Percentiles rank a stretch among this genome's conserved stretches.
These are phyloP conservation scores for Chloris gayana DNA, from an alignment of 176 grass and related monocot species.

Conservation along the genomic window DNA sequence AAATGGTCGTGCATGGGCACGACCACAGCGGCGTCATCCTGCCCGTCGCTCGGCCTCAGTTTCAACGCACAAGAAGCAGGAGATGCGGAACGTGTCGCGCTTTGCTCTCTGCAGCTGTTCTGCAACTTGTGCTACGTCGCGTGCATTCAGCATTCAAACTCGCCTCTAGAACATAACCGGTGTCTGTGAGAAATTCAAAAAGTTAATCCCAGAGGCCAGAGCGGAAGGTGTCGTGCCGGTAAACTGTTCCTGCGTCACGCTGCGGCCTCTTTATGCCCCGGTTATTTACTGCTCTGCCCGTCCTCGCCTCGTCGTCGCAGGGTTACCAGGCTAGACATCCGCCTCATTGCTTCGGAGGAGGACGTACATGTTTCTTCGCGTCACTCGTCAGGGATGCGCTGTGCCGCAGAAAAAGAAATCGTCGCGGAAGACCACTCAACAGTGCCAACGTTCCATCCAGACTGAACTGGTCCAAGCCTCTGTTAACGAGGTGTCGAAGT, in stretches of 20 bases:
- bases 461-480: background rate
- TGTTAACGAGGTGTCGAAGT: no score
- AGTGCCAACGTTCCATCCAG: background rate
- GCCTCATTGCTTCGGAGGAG: background rate
- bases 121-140: background rate
- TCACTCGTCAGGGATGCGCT: background rate
- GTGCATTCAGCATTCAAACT: background rate
- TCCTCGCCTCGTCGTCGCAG: background rate
- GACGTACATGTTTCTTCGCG: background rate
- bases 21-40: no score
- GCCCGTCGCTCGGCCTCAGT: background rate
- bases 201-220: background rate
- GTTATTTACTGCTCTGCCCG: background rate
- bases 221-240: background rate
- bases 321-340: background rate
- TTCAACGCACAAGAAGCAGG: background rate
- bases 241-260: slow-evolving; percentile 16
- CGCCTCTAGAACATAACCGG: background rate
- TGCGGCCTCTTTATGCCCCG: background rate
- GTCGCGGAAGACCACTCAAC: background rate
- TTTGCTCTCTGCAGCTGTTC: background rate
- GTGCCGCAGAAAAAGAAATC: background rate
- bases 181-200: background rate
- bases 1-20: no score
- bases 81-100: no score